Base-by-base conservation (phyloP, 768 basidiomycete species). In the Auricularia sp. region DNA sequence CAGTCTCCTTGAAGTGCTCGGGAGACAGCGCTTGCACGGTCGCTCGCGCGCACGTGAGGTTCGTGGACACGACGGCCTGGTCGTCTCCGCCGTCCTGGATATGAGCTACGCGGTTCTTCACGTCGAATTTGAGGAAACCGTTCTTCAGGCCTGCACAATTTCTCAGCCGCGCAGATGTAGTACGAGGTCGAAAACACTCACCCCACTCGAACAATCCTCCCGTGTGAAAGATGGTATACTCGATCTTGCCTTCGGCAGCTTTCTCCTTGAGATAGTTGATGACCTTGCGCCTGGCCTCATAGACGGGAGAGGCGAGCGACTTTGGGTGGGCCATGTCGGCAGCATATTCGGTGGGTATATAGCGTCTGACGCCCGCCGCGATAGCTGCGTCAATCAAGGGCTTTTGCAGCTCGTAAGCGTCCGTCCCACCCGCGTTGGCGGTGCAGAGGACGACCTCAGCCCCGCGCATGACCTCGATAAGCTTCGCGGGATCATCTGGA, bases 321-420 rank as follows among this genome's bases (percentile, higher is more conserved):
- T 21, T 51, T 5, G 47, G 47, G 47, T 51, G 47, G 11, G 14
- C 18, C 18, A 51, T 16, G 47, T 51, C 47, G 47, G 10, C 23
- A 4, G 43, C 62, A 14, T 42, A 64, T 35, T 56, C 47, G 54
- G 34, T 56, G 4, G 63, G 63, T 14, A 64, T 58, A 35, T 56
- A 35, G 16, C 54, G n/a, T 33, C 59, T 64, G 23, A 64, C 51
- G 10, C 63, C 63, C 16, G 63, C 63, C 34, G 51, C 63, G 23
- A 64, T 64, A 3, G 63, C 63, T 4, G 63, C 63, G 36, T 64
- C 54, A 53, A 64, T 58, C 21, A 64, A n/a, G 6, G 21, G 16
- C 36, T 64, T 64, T 14, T 51, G 47, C 18, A 51, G 21, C 18
- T 21, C 47, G 47, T 12, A 21, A 21, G 47, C 18, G 47, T 51